phyloP scores from a whole-genome alignment of 345 rosid species.

The Ricinus communis region DNA sequence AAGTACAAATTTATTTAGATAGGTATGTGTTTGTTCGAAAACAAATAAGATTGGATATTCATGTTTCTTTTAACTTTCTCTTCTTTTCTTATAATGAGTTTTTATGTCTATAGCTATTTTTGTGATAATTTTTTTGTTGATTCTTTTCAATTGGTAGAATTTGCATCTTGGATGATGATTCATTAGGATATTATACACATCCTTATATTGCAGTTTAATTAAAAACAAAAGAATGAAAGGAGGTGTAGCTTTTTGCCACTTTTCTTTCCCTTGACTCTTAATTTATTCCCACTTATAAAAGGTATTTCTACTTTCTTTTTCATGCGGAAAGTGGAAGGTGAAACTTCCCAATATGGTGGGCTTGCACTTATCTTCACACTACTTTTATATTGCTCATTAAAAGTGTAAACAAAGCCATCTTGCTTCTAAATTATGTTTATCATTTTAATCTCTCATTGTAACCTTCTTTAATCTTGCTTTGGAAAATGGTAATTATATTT shows the following conservation, averaged over 20 bases:
- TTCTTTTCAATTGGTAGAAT: constrained; percentile 1
- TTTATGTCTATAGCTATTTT: not conserved
- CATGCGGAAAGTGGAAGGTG: constrained; percentile 17
- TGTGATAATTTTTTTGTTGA: not conserved
- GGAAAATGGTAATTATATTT: too few species aligned
- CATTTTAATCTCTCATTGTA: too few species aligned
- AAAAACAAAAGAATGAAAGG: not conserved
- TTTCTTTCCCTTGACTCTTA: not conserved
- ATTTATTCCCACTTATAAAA: constrained; percentile 23
- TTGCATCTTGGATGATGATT: not conserved
- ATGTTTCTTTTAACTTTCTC: not conserved
- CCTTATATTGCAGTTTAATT: not conserved
- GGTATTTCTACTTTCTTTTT: constrained; percentile 14
- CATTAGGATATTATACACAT: not conserved
- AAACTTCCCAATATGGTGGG: constrained; percentile 17
- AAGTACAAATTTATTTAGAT: not conserved
- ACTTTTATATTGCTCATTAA: not conserved
- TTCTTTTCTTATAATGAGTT: not conserved
- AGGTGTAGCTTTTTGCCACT: not conserved
- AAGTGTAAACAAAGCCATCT: too few species aligned
- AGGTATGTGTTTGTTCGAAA: not conserved
- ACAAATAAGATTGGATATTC: not conserved
- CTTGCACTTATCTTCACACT: constrained; percentile 25
- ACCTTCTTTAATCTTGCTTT: too few species aligned
- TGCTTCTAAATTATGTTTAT: too few species aligned